phyloP scores from a whole-genome alignment of 768 basidiomycete genomes.

The Mycena leptocephala region DNA sequence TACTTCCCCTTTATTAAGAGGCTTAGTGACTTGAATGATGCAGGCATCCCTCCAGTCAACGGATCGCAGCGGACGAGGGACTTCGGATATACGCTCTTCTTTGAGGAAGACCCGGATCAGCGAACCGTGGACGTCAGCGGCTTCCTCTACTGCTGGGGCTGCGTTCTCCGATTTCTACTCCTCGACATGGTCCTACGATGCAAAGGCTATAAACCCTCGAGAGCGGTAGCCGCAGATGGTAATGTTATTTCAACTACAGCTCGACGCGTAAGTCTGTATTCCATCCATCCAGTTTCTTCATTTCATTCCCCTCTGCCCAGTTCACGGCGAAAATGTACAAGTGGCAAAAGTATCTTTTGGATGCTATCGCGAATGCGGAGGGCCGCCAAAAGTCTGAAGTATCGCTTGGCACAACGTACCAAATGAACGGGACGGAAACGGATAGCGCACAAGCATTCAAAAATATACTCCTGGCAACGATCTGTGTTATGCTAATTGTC shows the following conservation, averaged over 20 bases:
- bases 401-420: neutral
- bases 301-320: neutral
- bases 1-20: conserved; percentile 1
- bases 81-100: neutral
- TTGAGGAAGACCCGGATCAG: too few relatives aligned
- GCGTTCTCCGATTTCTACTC: neutral
- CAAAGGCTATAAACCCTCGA: neutral
- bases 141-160: neutral
- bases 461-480: neutral
- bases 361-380: neutral
- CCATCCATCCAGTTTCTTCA: neutral
- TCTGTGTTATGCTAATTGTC: neutral
- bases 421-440: neutral
- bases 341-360: neutral
- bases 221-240: neutral
- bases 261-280: neutral
- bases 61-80: too few relatives aligned
- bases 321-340: neutral
- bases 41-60: neutral
- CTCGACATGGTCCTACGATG: conserved; percentile 2
- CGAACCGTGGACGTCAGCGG: too few relatives aligned
- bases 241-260: neutral
- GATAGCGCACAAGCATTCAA: neutral
- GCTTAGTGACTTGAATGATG: neutral
- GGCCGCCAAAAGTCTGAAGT: neutral